Evolutionary conservation across 345 rosid species (phyloP).

Genomic region (Fremontodendron californicum): DNA sequence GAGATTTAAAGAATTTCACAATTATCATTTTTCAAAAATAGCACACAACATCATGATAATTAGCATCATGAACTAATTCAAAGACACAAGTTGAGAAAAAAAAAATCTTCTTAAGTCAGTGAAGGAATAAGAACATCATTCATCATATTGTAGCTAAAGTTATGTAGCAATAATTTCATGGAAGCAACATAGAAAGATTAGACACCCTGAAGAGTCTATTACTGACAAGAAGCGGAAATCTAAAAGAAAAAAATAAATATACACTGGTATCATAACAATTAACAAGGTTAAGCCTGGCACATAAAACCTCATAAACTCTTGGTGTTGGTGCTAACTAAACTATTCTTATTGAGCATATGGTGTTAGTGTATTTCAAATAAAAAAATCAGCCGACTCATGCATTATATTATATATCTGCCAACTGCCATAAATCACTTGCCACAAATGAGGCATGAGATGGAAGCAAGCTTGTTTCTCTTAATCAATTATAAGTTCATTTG

Average conservation of each 20-base stretch:
- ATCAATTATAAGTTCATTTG: not conserved
- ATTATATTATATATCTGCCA: not conserved
- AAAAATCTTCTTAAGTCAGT: not conserved
- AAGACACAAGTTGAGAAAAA: not conserved
- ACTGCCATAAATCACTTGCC: not conserved
- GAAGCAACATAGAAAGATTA: not conserved
- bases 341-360: not conserved
- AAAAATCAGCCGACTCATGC: no score
- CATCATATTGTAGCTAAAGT: not conserved
- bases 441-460: not conserved
- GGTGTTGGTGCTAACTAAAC: not conserved
- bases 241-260: not conserved
- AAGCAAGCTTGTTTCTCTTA: not conserved
- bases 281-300: not conserved
- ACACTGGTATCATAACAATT: not conserved
- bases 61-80: not conserved
- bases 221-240: not conserved
- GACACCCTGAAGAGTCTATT: not conserved
- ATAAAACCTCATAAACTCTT: not conserved
- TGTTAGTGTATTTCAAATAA: not conserved
- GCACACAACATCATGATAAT: not conserved
- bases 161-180: not conserved
- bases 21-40: not conserved
- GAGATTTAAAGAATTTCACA: not conserved
- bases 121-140: not conserved